Base-by-base conservation (phyloP, 2,329 filamentous ascomycete genomes). In the Trichoderma sp. region DNA sequence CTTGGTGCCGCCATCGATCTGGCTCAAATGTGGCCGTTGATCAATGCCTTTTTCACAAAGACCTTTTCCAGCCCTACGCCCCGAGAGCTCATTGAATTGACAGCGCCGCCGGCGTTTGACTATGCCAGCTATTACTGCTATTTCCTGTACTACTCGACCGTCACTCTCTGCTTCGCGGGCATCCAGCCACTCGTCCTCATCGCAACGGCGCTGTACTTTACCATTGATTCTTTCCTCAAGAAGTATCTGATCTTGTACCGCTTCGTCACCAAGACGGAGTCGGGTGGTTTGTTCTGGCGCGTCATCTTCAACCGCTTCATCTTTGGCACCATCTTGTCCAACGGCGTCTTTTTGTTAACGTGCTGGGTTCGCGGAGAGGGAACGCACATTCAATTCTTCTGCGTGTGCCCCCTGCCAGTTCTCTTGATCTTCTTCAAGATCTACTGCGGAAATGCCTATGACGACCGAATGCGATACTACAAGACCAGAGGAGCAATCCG, bases 51-150 rank as follows among this genome's bases (percentile, higher is more conserved):
- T 76, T 92, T 96, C 78, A 88, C 91, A 71, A 91, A 93, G 77
- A 95, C 91, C 68, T 96, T 97, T 75, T 87, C 92, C 31, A 91
- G 89, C 71, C 95, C 95, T 3, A 98, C 96, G 2, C 96, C 96
- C 5, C 87, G 96, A 73, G 91, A 97, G 78, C 84, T 96, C 73
- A 98, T 98, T 73, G 93, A 97, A 79, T 88, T 96, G 76, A 97
- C 94, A 0, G 96, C 96, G 4, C 96, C 96, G 1, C 94, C 93
- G 2, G 85, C 92, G 0, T 97, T 99, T 78, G 94, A 98, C 74
- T 98, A 97, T 76, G 93, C 96, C 70, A 93, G 89, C 74, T 98
- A 98, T 82, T 99, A 97, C 86, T 98, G 97, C 80, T 98, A 97
- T 79, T 97, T 97, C 80, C 84, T 98, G 35, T 99, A 93, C 81